A percentile compares a stretch with the other conserved stretches of the same genome.
phyloP scores from a whole-genome alignment of 192 early-diverging fungal genomes.

The Diversispora epigaea region DNA sequence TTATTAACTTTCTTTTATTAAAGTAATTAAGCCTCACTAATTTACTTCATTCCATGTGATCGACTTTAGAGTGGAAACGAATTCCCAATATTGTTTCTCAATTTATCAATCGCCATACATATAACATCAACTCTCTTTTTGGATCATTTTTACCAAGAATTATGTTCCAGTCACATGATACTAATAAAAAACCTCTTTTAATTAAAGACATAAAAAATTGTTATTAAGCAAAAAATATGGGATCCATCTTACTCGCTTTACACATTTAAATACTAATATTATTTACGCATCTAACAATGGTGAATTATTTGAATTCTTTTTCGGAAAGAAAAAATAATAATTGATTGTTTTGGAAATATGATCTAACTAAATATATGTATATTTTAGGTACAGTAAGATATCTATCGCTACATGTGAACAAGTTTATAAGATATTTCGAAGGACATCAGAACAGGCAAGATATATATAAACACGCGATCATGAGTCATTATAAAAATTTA shows the following conservation, averaged over 20 bases:
- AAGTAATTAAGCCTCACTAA: neutral
- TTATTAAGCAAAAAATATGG: slow-evolving; percentile 96
- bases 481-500: neutral
- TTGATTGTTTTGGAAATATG: neutral
- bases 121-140: no score
- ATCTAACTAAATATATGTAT: neutral
- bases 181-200: neutral
- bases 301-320: slow-evolving; percentile 57
- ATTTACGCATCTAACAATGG: slow-evolving; percentile 94
- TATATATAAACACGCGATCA: slow-evolving; percentile 38
- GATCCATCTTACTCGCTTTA: slow-evolving; percentile 83
- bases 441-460: slow-evolving; percentile 79
- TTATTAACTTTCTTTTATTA: slow-evolving; percentile 17
- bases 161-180: no score
- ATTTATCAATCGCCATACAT: no score
- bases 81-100: no score
- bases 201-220: slow-evolving; percentile 61
- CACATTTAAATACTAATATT: slow-evolving; percentile 74
- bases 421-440: slow-evolving; percentile 89
- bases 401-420: slow-evolving; percentile 91
- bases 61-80: no score
- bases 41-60: neutral
- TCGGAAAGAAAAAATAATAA: neutral
- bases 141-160: no score
- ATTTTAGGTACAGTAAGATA: slow-evolving; percentile 84